Conservation (phyloP, 2,329 filamentous ascomycete genomes). For the Talaromyces sp. region DNA sequence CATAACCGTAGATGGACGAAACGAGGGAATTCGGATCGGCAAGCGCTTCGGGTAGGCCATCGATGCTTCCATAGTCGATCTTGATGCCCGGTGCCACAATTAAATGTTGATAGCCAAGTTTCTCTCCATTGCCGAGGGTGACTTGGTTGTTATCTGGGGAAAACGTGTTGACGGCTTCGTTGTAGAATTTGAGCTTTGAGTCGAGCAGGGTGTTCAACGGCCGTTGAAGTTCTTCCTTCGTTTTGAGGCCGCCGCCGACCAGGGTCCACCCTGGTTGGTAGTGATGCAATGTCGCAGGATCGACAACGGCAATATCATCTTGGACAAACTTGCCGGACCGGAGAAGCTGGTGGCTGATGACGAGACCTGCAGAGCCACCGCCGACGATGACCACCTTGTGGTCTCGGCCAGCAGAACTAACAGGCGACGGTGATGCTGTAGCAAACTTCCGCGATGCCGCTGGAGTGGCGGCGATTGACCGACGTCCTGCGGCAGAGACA, state of each 20-base stretch:
- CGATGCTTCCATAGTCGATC: constrained; percentile 49
- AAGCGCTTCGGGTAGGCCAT: constrained; percentile 55
- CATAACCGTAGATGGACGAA: constrained; percentile 56
- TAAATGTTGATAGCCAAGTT: constrained; percentile 59
- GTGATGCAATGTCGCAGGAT: constrained; percentile 60
- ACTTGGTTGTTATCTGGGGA: constrained; percentile 54
- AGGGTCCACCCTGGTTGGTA: constrained; percentile 69
- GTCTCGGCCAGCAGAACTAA: constrained; percentile 33
- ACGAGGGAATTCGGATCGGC: constrained; percentile 45
- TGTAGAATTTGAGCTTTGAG: constrained; percentile 59
- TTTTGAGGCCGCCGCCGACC: constrained; percentile 62
- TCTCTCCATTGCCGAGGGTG: constrained; percentile 52
- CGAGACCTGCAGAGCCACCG: constrained; percentile 61
- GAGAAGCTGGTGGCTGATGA: constrained; percentile 65
- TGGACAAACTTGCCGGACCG: constrained; percentile 52
- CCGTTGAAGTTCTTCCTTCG: constrained; percentile 53
- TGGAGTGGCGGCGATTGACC: neutral
- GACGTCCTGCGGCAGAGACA: neutral
- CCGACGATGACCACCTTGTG: constrained; percentile 66
- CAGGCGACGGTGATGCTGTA: constrained; percentile 21
- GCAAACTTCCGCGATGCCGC: neutral
- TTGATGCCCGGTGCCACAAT: constrained; percentile 58
- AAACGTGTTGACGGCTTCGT: constrained; percentile 48
- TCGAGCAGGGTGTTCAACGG: constrained; percentile 52
- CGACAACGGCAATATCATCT: constrained; percentile 61